Evolutionary conservation across 345 rosid species (phyloP).

Genomic region (Rhodamnia rubescens): DNA sequence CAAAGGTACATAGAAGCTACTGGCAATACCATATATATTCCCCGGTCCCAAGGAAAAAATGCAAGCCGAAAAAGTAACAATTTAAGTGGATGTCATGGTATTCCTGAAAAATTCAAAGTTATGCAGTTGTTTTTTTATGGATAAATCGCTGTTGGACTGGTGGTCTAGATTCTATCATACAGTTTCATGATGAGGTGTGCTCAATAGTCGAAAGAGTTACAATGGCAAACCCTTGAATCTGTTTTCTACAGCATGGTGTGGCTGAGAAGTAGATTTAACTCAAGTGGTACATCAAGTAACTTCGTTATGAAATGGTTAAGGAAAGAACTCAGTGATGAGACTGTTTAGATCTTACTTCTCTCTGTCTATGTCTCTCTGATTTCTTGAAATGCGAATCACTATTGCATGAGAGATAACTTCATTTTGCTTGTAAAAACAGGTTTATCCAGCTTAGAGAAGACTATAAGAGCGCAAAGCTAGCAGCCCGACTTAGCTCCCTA

Average conservation of each 20-base stretch:
- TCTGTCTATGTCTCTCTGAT: not conserved
- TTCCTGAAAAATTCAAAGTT: not conserved
- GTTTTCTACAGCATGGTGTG: not conserved
- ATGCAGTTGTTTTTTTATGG: not conserved
- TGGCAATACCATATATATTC: not conserved
- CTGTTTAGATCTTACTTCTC: not conserved
- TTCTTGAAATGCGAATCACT: not conserved
- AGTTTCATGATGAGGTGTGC: not conserved
- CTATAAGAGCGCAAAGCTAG: constrained; percentile 88
- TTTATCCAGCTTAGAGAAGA: constrained; percentile 95
- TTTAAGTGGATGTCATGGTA: not conserved
- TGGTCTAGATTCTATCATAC: not conserved
- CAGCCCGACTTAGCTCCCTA: constrained; percentile 69
- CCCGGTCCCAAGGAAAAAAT: not conserved
- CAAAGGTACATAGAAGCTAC: constrained; percentile 46
- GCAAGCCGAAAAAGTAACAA: not conserved
- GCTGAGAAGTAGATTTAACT: not conserved
- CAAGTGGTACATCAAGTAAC: not conserved
- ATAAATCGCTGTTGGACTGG: not conserved
- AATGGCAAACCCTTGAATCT: not conserved
- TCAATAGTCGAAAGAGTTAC: not conserved
- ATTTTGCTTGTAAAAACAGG: constrained; percentile 26
- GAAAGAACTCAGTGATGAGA: not conserved
- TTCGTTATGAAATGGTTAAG: not conserved
- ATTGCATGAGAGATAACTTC: not conserved